Evolutionary conservation across 805 yeast species (phyloP), one percentile per base, ranked within the genome.

Genomic region (Wickerhamiella brachini): DNA sequence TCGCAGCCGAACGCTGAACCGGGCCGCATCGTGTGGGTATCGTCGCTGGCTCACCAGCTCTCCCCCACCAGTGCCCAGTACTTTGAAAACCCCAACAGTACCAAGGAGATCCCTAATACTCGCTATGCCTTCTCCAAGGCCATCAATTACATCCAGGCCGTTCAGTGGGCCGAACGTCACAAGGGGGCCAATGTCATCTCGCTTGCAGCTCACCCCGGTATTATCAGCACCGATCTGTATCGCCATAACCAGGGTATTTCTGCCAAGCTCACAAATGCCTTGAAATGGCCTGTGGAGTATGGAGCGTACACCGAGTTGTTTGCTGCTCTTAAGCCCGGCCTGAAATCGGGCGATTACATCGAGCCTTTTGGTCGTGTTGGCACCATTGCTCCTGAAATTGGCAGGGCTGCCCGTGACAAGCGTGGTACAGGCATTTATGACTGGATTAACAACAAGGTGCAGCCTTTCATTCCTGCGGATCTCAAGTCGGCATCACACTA

Each of bases 271-370:
- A 10, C 49, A 24, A 20, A 45, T 34, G 5, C 9, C 20, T 9
- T 62, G 29, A 22, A 52, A 8, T 49, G 60, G 45, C 58, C 59
- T 7, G 49, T 66, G 5, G 55, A 56, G 39, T 65, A 65, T 43
- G 80, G 79, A 13, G 74, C 78, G 1, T 66, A 69, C 51, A 59
- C 77, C 9, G 76, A 70, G 53, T 58, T 73, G 18, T 72, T 60
- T 54, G 77, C 71, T 2, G 72, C 73, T 0, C 60, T 74, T 47
- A 56, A 60, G 24, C 76, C 77, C 4, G 61, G 64, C 10, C 59
- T 1, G 55, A 56, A 42, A 60, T 69, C 65, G 41, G 72, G 73
- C 1, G 63, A 59, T 26, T 72, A 66, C 56, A 56, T 70, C 18
- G 64, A 65, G 13, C 74, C 79, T 3, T 73, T 68, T 65, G 79